phyloP scores from a whole-genome alignment of 2,329 filamentous ascomycete species.

The Ceratocystis alfenasii region DNA sequence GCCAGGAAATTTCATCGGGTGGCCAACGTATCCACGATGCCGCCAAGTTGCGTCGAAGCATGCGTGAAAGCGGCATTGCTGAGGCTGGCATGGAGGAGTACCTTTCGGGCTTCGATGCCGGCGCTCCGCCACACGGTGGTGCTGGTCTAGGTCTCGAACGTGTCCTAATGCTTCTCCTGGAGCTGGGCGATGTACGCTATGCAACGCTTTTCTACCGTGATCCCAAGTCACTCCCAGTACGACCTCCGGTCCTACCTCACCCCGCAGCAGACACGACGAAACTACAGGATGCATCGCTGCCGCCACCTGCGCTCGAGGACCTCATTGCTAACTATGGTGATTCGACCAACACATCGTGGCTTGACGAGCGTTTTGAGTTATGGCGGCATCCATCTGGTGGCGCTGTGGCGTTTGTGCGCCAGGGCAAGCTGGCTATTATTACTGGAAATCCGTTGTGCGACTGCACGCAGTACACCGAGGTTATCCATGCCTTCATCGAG shows the following conservation, averaged over 20 bases:
- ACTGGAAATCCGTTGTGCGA: conserved; percentile 84
- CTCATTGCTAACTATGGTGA: conserved; percentile 93
- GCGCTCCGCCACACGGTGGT: conserved; percentile 77
- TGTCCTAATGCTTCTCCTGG: conserved; percentile 72
- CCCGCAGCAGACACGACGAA: conserved; percentile 69
- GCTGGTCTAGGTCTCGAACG: conserved; percentile 85
- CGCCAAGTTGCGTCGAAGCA: conserved; percentile 59
- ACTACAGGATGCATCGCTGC: conserved; percentile 33
- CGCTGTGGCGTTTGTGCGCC: conserved; percentile 69
- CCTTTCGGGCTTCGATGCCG: conserved; percentile 75
- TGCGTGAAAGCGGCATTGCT: conserved; percentile 61
- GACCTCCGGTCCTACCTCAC: conserved; percentile 57
- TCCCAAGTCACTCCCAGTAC: conserved; percentile 70
- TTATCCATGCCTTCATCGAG: conserved; percentile 62
- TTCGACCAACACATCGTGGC: conserved; percentile 86
- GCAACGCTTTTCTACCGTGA: conserved; percentile 81
- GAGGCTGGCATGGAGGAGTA: conserved; percentile 84
- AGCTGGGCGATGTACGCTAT: conserved; percentile 79
- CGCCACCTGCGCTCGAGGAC: conserved; percentile 62
- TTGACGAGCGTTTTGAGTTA: conserved; percentile 76
- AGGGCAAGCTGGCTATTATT: conserved; percentile 67
- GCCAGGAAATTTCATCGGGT: conserved; percentile 84
- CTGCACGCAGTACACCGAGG: conserved; percentile 57
- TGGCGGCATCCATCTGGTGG: conserved; percentile 73
- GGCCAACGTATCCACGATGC: conserved; percentile 87